Conservation (phyloP, 768 basidiomycete species). For the Lactifluus echinatus region DNA sequence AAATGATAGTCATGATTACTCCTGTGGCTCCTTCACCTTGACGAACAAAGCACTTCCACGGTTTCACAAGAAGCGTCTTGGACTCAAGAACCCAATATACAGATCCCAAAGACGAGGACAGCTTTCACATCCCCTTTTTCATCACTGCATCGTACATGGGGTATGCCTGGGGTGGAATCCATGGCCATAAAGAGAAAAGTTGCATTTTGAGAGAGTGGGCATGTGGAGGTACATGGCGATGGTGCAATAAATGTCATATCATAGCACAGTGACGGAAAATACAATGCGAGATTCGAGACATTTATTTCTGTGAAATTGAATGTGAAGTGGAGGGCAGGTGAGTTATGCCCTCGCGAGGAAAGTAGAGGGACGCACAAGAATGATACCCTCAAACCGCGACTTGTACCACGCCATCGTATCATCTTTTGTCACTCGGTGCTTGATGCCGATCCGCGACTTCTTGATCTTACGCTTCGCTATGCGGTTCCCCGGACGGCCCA, state of each 20-base stretch:
- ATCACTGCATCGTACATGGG: no score
- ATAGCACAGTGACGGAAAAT: neutral
- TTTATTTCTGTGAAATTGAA: neutral
- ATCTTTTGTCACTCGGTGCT: conserved; percentile 44
- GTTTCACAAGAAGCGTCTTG: no score
- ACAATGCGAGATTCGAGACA: neutral
- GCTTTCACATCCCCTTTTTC: no score
- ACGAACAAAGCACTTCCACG: no score
- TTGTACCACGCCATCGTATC: conserved; percentile 95
- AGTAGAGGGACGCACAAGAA: conserved; percentile 55
- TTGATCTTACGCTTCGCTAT: conserved; percentile 87
- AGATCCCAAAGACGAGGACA: no score
- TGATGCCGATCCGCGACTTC: conserved; percentile 78
- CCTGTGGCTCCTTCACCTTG: no score
- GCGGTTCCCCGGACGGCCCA: conserved; percentile 6
- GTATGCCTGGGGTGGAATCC: no score
- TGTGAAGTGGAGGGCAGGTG: neutral
- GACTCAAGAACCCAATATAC: no score
- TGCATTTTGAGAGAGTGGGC: neutral
- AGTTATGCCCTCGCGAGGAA: neutral
- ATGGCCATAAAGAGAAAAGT: neutral
- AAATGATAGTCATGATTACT: no score
- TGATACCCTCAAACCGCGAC: conserved; percentile 97
- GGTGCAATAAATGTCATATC: conserved; percentile 3
- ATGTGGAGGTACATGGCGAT: neutral